Evolutionary conservation across 116 monocot species (phyloP).

Genomic region (Cymodocea nodosa): DNA sequence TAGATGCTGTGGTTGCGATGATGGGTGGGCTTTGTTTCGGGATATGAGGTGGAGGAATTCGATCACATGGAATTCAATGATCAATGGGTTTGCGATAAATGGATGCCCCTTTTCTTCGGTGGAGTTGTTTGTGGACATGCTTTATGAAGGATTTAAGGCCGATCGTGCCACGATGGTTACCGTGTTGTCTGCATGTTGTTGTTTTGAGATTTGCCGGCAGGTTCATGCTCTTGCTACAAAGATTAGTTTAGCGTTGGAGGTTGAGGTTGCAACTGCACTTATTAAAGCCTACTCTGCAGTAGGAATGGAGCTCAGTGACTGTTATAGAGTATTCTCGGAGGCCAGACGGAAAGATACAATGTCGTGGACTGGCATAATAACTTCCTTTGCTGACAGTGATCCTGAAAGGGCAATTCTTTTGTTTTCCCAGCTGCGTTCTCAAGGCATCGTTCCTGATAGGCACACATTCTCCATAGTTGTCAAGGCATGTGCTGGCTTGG

Average conservation of each 20-base stretch:
- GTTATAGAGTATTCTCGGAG: slow-evolving; percentile 13
- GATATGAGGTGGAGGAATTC: slow-evolving; percentile 9
- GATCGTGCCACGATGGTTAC: slow-evolving; percentile 15
- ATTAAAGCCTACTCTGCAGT: slow-evolving; percentile 9
- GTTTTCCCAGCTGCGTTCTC: slow-evolving; percentile 6
- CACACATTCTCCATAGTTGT: slow-evolving; percentile 18
- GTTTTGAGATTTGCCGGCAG: background rate
- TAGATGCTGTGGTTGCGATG: slow-evolving; percentile 9
- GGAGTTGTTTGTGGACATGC: slow-evolving; percentile 14
- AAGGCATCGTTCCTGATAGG: slow-evolving; percentile 16
- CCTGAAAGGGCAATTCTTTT: slow-evolving; percentile 11
- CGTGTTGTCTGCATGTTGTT: slow-evolving; percentile 7
- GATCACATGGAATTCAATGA: slow-evolving; percentile 35
- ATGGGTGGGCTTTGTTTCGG: slow-evolving; percentile 18
- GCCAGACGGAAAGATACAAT: slow-evolving; percentile 7
- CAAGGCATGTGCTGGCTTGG: slow-evolving; percentile 22
- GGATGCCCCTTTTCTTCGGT: background rate
- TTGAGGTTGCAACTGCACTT: slow-evolving; percentile 20
- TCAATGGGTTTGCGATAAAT: slow-evolving; percentile 6
- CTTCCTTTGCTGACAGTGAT: slow-evolving; percentile 11
- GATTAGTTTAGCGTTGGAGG: slow-evolving; percentile 8
- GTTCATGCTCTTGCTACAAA: slow-evolving; percentile 17
- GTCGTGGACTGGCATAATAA: slow-evolving; percentile 28
- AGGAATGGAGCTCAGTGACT: slow-evolving; percentile 15
- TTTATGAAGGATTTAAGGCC: background rate